Conservation (phyloP, 2,329 filamentous ascomycete species). For the Epicoccum sorghinum region DNA sequence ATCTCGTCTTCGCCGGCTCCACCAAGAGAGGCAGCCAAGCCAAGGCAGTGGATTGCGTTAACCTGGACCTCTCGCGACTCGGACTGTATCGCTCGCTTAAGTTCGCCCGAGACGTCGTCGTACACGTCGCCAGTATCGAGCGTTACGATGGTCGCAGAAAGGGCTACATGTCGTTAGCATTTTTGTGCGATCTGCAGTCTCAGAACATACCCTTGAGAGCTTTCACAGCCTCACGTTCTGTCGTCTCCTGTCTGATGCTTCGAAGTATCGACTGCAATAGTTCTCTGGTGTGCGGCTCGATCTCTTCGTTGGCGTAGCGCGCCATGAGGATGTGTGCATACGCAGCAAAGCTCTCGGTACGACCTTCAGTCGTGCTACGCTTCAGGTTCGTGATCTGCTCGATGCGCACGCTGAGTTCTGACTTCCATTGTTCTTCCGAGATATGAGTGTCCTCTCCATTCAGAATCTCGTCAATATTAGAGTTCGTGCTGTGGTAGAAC, state of each 20-base stretch:
- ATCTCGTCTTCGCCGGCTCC: slow-evolving; percentile 73
- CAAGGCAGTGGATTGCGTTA: slow-evolving; percentile 74
- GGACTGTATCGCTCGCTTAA: slow-evolving; percentile 70
- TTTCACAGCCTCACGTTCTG: slow-evolving; percentile 70
- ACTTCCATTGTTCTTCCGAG: slow-evolving; percentile 63
- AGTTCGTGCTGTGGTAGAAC: slow-evolving; percentile 58
- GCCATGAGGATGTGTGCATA: slow-evolving; percentile 71
- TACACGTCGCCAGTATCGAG: slow-evolving; percentile 70
- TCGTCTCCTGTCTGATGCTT: slow-evolving; percentile 72
- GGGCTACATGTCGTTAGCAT: slow-evolving; percentile 52
- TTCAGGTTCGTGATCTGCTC: slow-evolving; percentile 78
- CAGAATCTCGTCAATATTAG: slow-evolving; percentile 67
- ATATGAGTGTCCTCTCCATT: slow-evolving; percentile 57
- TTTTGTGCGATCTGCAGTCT: neutral
- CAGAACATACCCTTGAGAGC: slow-evolving; percentile 66
- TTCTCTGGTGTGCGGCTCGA: slow-evolving; percentile 65
- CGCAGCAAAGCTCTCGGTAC: slow-evolving; percentile 67
- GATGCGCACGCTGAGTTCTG: slow-evolving; percentile 69
- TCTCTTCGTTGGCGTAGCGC: slow-evolving; percentile 68
- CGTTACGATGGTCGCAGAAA: slow-evolving; percentile 73
- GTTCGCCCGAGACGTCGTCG: slow-evolving; percentile 61
- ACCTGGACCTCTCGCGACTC: slow-evolving; percentile 69
- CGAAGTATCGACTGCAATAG: slow-evolving; percentile 70
- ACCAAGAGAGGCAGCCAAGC: slow-evolving; percentile 75
- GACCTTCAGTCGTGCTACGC: slow-evolving; percentile 73